phyloP scores from a whole-genome alignment of 495 filamentous ascomycete species.

The Neurospora africana region DNA sequence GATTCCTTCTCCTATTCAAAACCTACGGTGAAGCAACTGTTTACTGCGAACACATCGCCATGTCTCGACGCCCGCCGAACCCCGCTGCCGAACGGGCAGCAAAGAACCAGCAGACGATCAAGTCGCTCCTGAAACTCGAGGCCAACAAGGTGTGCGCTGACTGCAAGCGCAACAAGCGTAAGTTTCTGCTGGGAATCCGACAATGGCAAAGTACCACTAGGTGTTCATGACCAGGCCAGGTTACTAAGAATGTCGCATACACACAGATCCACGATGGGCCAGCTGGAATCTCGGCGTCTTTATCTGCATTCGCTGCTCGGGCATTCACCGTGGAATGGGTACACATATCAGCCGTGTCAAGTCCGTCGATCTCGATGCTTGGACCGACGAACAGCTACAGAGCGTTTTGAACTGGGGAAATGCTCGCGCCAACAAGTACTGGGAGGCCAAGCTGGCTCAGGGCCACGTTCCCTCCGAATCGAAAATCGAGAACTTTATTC shows the following conservation, averaged over 20 bases:
- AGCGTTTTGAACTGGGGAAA: constrained; percentile 93
- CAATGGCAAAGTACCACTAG: not conserved
- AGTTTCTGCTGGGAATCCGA: constrained; percentile 21
- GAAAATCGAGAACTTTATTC: constrained; percentile 98
- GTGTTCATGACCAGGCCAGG: not conserved
- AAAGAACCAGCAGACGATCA: constrained; percentile 83
- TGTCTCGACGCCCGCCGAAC: constrained; percentile 82
- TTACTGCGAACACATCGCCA: constrained; percentile 25
- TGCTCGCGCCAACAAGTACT: constrained; percentile 92
- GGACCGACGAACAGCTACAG: constrained; percentile 95
- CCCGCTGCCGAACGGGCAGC: constrained; percentile 69
- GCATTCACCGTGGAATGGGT: constrained; percentile 96
- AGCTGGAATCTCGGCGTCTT: constrained; percentile 96
- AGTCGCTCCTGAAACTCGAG: constrained; percentile 84
- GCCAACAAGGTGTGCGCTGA: constrained; percentile 93
- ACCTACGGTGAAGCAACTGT: not conserved
- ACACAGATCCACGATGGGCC: constrained; percentile 88
- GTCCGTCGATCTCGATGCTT: constrained; percentile 92
- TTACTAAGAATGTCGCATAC: constrained; percentile 4
- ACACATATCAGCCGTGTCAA: constrained; percentile 98
- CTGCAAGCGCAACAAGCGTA: constrained; percentile 97
- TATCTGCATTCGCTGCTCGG: constrained; percentile 94
- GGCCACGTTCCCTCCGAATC: constrained; percentile 94
- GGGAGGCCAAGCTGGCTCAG: constrained; percentile 87
- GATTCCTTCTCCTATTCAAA: not conserved